Evolutionary conservation across 345 rosid genomes (phyloP).

Genomic region (Melastoma malabathricum): DNA sequence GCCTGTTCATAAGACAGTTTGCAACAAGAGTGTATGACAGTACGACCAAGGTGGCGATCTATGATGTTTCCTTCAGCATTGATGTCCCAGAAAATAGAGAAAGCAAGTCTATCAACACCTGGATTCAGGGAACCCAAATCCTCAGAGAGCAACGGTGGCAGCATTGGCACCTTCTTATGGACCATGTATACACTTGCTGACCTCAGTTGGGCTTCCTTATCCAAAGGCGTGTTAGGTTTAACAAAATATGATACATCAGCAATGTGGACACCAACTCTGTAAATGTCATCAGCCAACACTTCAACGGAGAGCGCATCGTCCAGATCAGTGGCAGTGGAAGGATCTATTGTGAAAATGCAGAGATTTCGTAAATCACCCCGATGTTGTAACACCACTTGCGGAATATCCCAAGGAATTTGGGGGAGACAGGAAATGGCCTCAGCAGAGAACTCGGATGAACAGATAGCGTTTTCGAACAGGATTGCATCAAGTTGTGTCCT

Average conservation of each 20-base stretch:
- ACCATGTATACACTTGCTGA: slow-evolving; percentile 72
- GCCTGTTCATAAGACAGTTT: slow-evolving; percentile 77
- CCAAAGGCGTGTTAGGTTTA: slow-evolving; percentile 63
- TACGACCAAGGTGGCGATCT: slow-evolving; percentile 71
- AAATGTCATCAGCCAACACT: slow-evolving; percentile 33
- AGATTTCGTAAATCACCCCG: slow-evolving; percentile 63
- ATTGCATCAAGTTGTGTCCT: slow-evolving; percentile 58
- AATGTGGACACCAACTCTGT: slow-evolving; percentile 84
- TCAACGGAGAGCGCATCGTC: slow-evolving; percentile 90
- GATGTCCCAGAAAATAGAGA: slow-evolving; percentile 76
- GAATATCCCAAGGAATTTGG: slow-evolving; percentile 54
- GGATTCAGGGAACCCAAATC: slow-evolving; percentile 64
- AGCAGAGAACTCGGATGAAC: slow-evolving; percentile 46
- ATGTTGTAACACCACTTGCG: slow-evolving; percentile 34
- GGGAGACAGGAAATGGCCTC: slow-evolving; percentile 60
- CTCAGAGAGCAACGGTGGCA: slow-evolving; percentile 69
- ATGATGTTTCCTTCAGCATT: slow-evolving; percentile 39
- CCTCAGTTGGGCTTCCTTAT: slow-evolving; percentile 62
- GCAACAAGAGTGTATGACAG: slow-evolving; percentile 70
- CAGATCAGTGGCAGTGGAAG: slow-evolving; percentile 63
- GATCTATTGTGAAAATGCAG: slow-evolving; percentile 70
- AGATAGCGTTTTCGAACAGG: slow-evolving; percentile 51
- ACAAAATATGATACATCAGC: slow-evolving; percentile 82
- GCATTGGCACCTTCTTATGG: slow-evolving; percentile 55
- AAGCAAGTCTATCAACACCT: slow-evolving; percentile 73